A percentile compares a stretch with the other conserved stretches of the same genome.
Evolutionary conservation across 2,329 filamentous ascomycete species (phyloP).

Genomic region (Talaromyces sp.): DNA sequence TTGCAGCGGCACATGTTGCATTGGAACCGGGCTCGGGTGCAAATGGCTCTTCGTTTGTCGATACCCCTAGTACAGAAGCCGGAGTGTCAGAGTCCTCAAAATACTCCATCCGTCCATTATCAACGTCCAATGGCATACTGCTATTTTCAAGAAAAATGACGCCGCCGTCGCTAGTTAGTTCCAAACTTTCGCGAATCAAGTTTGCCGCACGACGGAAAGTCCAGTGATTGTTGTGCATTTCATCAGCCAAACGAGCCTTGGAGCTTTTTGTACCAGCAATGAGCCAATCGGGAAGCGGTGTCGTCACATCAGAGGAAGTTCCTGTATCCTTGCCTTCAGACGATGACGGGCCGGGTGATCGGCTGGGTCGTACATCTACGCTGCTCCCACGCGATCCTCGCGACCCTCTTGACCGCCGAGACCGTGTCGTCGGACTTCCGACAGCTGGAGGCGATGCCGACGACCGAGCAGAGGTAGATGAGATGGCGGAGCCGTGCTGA

Average conservation of each 20-base stretch:
- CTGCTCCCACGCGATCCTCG: constrained; percentile 21
- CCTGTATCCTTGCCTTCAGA: constrained; percentile 34
- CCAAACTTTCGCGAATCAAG: constrained; percentile 50
- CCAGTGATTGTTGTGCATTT: constrained; percentile 40
- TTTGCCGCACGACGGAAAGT: constrained; percentile 51
- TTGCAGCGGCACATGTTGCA: constrained; percentile 31
- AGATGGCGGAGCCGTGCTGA: constrained; percentile 27
- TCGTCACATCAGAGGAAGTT: constrained; percentile 29
- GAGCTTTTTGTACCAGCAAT: constrained; percentile 28
- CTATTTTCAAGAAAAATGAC: constrained; percentile 41
- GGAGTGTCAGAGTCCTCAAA: constrained; percentile 31
- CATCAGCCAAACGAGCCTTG: constrained; percentile 30
- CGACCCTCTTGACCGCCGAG: constrained; percentile 15
- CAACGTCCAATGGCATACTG: constrained; percentile 30
- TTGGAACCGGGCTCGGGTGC: constrained; percentile 32
- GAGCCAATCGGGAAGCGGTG: constrained; percentile 36
- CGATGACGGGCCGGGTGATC: constrained; percentile 30
- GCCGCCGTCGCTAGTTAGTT: constrained; percentile 47
- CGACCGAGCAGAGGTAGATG: constrained; percentile 22
- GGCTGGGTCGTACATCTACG: constrained; percentile 18
- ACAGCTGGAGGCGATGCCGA: constrained; percentile 12
- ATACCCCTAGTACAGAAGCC: constrained; percentile 36
- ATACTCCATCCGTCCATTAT: constrained; percentile 31
- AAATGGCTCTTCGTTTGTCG: constrained; percentile 39
- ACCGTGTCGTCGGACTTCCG: constrained; percentile 8